A percentile compares a stretch with the other conserved stretches of the same genome.
Evolutionary conservation across 352 stramenopile genomes (phyloP).

Genomic region (Globisporangium radiosum): DNA sequence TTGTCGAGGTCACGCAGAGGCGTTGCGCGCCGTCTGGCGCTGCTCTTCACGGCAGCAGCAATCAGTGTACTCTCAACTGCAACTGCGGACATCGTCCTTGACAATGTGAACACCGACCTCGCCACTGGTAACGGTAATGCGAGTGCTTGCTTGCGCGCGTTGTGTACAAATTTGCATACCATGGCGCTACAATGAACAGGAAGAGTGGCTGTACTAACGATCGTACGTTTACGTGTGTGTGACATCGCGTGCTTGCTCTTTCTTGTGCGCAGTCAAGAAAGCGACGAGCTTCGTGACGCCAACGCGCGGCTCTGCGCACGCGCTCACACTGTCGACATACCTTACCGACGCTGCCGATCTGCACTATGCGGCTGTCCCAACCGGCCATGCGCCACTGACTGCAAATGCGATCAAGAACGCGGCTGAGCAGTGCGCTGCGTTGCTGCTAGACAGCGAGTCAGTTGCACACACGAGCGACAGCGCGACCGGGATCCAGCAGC

Average conservation of each 20-base stretch:
- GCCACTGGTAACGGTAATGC: too few species aligned
- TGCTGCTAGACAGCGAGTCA: not conserved
- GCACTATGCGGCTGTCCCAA: constrained; percentile 53
- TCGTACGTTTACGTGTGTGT: not conserved
- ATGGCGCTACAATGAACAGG: too few species aligned
- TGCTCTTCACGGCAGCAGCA: too few species aligned
- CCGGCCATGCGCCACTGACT: constrained; percentile 30
- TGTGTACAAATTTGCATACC: not conserved
- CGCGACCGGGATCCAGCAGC: not conserved
- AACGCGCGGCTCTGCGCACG: constrained; percentile 28
- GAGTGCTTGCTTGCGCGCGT: too few species aligned
- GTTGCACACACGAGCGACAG: too few species aligned
- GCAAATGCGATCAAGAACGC: constrained; percentile 45
- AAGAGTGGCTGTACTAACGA: not conserved
- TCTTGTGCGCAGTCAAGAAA: not conserved
- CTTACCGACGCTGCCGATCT: constrained; percentile 65
- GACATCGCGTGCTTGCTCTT: not conserved
- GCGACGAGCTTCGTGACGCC: constrained; percentile 41
- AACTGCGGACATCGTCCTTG: too few species aligned
- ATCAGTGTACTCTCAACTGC: too few species aligned
- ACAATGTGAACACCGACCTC: too few species aligned
- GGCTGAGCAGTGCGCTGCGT: constrained; percentile 17
- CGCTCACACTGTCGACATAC: constrained; percentile 66
- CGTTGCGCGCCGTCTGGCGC: too few species aligned
- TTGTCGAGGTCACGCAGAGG: too few species aligned